These are phyloP conservation scores for Spathaspora arborariae DNA, from an alignment of 805 yeast species.

Conservation along the genomic window DNA sequence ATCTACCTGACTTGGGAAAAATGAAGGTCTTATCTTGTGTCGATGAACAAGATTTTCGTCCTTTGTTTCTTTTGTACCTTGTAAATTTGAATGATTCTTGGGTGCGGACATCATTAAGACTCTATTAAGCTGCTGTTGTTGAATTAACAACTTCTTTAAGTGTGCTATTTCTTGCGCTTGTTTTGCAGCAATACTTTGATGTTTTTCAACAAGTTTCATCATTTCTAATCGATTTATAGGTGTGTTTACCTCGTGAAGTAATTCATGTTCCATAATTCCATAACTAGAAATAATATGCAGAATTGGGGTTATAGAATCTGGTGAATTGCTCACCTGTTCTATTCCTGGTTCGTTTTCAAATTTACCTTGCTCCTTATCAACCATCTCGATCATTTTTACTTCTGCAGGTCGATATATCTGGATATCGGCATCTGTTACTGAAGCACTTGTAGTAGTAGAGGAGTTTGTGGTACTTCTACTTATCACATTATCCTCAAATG, in stretches of 20 bases:
- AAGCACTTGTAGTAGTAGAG: slow-evolving; percentile 1
- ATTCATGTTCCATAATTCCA: background rate
- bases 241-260: background rate
- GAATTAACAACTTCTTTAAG: slow-evolving; percentile 17
- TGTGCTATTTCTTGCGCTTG: slow-evolving; percentile 24
- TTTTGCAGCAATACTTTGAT: slow-evolving; percentile 17
- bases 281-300: background rate
- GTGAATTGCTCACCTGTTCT: background rate
- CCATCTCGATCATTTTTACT: background rate
- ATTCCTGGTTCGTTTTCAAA: background rate
- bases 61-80: background rate
- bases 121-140: slow-evolving; percentile 19
- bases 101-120: slow-evolving; percentile 1
- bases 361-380: background rate
- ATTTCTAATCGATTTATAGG: slow-evolving; percentile 13
- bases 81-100: slow-evolving; percentile 10
- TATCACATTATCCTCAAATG: slow-evolving; percentile 13
- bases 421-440: slow-evolving; percentile 11
- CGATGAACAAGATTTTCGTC: background rate
- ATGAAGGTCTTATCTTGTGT: slow-evolving; percentile 11
- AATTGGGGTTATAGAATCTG: background rate
- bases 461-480: slow-evolving; percentile 14
- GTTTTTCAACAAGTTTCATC: slow-evolving; percentile 19
- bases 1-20: slow-evolving; percentile 16
- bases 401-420: slow-evolving; percentile 5